phyloP scores from a whole-genome alignment of 345 rosid genomes.

The Brassica cretica region DNA sequence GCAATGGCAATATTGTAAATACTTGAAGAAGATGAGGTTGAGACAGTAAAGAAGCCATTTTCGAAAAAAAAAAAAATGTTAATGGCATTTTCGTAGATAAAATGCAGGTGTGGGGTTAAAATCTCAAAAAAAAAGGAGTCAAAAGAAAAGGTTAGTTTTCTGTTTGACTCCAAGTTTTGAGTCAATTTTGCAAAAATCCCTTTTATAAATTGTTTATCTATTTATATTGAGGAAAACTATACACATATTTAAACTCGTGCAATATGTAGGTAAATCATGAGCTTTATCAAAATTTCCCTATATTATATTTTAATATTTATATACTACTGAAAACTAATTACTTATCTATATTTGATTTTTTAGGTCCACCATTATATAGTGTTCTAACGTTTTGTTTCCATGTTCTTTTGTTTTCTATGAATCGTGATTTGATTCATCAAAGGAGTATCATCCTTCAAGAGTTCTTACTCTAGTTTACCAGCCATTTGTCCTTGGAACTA shows the following conservation, averaged over 20 bases:
- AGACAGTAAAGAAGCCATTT: too few relatives aligned
- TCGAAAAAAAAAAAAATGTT: too few relatives aligned
- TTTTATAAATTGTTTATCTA: not conserved
- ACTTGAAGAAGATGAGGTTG: too few relatives aligned
- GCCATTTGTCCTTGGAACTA: slow-evolving; percentile 18
- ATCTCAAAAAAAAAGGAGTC: too few relatives aligned
- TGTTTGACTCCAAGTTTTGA: too few relatives aligned
- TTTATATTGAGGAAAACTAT: not conserved
- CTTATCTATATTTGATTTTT: not conserved
- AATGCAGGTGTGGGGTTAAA: too few relatives aligned
- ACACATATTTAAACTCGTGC: not conserved
- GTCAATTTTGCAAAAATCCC: too few relatives aligned
- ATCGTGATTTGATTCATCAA: not conserved
- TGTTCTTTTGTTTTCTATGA: not conserved
- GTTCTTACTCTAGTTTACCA: slow-evolving; percentile 27
- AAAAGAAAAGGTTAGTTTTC: too few relatives aligned
- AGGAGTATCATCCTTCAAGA: slow-evolving; percentile 27
- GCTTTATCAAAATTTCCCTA: not conserved
- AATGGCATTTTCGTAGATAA: too few relatives aligned
- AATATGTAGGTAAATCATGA: not conserved
- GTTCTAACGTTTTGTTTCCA: not conserved
- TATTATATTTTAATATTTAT: not conserved
- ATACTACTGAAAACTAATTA: not conserved
- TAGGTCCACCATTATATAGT: not conserved
- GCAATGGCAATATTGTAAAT: too few relatives aligned